These are phyloP conservation scores for Fraxinus ornus DNA, from an alignment of 305 asterid genomes.

Conservation along the genomic window DNA sequence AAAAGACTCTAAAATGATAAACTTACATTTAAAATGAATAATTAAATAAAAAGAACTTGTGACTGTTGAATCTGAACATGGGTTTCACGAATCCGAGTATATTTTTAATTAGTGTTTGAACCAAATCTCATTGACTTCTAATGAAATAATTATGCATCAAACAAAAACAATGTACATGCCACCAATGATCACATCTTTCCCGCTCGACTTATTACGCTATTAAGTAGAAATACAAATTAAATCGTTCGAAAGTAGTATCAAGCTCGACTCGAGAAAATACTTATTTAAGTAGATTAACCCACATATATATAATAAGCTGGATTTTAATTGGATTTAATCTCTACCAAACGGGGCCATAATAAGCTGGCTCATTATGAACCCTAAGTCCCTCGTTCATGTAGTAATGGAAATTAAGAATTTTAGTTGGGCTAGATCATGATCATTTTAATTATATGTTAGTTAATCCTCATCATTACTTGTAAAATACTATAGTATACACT, in stretches of 20 bases:
- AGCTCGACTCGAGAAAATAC: neutral
- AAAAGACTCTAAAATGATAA: neutral
- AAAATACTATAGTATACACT: neutral
- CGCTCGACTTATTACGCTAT: neutral
- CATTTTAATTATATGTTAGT: neutral
- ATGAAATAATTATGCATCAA: neutral
- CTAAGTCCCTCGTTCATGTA: neutral
- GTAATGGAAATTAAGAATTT: neutral
- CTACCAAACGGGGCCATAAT: neutral
- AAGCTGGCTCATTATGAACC: neutral
- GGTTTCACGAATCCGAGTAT: too few relatives aligned
- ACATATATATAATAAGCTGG: neutral
- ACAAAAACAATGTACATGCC: neutral
- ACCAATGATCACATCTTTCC: too few relatives aligned
- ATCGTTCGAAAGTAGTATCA: neutral
- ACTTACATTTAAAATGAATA: neutral
- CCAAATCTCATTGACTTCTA: neutral
- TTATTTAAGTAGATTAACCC: neutral
- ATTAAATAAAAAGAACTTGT: neutral
- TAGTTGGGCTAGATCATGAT: neutral
- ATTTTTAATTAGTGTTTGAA: neutral
- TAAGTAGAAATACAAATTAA: neutral
- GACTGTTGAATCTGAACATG: neutral
- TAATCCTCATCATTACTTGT: neutral
- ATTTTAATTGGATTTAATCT: too few relatives aligned